Evolutionary conservation across 2,329 filamentous ascomycete genomes (phyloP).

Genomic region (Ophiognomonia clavigignenti-juglandacearum): DNA sequence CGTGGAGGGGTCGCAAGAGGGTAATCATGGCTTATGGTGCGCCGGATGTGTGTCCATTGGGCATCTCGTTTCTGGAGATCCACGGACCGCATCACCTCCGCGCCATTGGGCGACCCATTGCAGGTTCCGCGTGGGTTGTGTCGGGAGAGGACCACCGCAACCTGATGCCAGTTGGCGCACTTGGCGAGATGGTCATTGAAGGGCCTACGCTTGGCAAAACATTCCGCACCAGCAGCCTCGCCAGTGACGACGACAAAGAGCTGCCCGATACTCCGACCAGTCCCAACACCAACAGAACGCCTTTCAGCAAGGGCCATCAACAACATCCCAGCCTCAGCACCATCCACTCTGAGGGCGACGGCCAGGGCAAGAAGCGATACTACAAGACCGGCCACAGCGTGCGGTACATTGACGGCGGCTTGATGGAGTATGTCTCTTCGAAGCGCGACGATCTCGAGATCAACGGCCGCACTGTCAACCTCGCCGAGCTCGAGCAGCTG

Average conservation of each 20-base stretch:
- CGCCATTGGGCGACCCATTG: constrained; percentile 42
- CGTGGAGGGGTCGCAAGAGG: constrained; percentile 40
- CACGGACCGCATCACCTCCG: constrained; percentile 30
- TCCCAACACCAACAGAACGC: constrained; percentile 25
- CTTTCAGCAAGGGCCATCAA: constrained; percentile 18
- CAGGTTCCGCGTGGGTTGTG: constrained; percentile 48
- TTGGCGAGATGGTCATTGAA: constrained; percentile 43
- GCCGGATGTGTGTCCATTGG: constrained; percentile 46
- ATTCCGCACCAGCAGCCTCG: constrained; percentile 9
- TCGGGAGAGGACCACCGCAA: constrained; percentile 45
- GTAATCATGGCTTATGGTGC: constrained; percentile 48
- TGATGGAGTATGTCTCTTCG: constrained; percentile 43
- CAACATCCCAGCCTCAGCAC: constrained; percentile 19
- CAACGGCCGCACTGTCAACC: constrained; percentile 34
- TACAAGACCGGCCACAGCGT: constrained; percentile 48
- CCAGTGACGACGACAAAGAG: constrained; percentile 5
- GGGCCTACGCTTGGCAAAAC: constrained; percentile 42
- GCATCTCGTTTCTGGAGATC: constrained; percentile 43
- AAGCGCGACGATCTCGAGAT: constrained; percentile 36
- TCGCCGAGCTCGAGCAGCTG: constrained; percentile 41
- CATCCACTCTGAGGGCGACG: constrained; percentile 18
- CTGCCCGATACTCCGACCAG: constrained; percentile 22
- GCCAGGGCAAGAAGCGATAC: constrained; percentile 29
- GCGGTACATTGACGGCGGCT: constrained; percentile 42
- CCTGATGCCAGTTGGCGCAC: constrained; percentile 47